Conservation (phyloP, 768 basidiomycete species). For the Leccinellum rugosiceps region DNA sequence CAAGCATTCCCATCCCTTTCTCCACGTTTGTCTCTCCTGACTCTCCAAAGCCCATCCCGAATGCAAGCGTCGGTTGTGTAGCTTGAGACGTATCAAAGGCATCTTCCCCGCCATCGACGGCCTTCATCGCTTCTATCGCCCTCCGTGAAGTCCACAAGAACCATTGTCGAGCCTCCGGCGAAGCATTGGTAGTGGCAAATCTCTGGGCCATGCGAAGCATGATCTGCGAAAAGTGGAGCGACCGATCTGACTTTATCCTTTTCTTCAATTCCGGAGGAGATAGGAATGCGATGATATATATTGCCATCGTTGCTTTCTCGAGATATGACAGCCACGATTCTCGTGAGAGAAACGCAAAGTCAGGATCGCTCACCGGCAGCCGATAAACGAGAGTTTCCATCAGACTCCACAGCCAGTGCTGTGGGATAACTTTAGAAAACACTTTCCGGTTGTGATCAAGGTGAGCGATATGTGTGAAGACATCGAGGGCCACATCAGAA, state of each 20-base stretch:
- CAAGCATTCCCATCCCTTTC: constrained; percentile 72
- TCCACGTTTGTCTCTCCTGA: constrained; percentile 62
- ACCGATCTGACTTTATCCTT: constrained; percentile 60
- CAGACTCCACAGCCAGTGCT: constrained; percentile 53
- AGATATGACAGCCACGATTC: constrained; percentile 75
- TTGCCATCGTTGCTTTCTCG: constrained; percentile 75
- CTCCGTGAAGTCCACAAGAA: constrained; percentile 59
- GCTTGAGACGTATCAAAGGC: constrained; percentile 66
- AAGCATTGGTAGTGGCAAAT: constrained; percentile 46
- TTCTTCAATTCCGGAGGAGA: constrained; percentile 73
- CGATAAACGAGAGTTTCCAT: constrained; percentile 75
- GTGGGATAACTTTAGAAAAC: constrained; percentile 59
- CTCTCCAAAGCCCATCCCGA: constrained; percentile 86
- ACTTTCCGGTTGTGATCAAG: constrained; percentile 76
- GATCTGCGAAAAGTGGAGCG: constrained; percentile 64
- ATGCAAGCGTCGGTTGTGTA: constrained; percentile 58
- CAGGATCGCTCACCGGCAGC: constrained; percentile 74
- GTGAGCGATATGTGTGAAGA: constrained; percentile 75
- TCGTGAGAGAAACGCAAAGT: constrained; percentile 63
- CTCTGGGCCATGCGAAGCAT: constrained; percentile 71
- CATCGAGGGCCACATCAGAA: constrained; percentile 78
- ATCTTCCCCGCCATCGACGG: constrained; percentile 74
- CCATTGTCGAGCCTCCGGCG: constrained; percentile 49
- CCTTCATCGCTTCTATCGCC: constrained; percentile 72
- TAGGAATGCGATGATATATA: constrained; percentile 85